Evolutionary conservation across 805 yeast genomes (phyloP), one percentile per base, ranked within the genome.

Genomic region (Wickerhamiella azymoides): DNA sequence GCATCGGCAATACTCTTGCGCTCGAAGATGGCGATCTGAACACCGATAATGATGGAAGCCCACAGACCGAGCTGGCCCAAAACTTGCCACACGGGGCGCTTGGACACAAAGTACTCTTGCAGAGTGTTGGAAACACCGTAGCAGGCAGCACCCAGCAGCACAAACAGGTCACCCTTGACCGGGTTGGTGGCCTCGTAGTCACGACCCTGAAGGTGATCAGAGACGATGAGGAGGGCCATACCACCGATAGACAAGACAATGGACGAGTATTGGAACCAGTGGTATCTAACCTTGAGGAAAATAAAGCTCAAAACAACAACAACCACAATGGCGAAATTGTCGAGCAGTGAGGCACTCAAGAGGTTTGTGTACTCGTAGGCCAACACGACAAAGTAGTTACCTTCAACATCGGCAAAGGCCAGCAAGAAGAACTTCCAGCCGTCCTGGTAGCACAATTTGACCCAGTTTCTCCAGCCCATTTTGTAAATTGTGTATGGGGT

Each of bases 371-470:
- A 68, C 46, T 58, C 59, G 50, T 68, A 68, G 14, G 72, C 72
- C 48, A 61, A 61, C 40, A 66, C 70, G 13, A 68, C 66, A 46
- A 68, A 68, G 53, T 68, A 67, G 58, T 67, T 67, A n/a, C 72
- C 72, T 51, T 68, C 61, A 21, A 68, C 72, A 45, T 68, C 72
- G 18, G 67, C 67, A 54, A 68, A 68, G 2, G 71, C 66, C 36
- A 67, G 49, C 16, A 67, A 37, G 49, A 68, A 64, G 48, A 58
- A 68, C 53, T 68, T 64, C 72, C 72, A 68, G 48, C 69, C 62
- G 49, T 68, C 70, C 18, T 47, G 46, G 21, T 50, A 33, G 14
- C 63, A 38, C 42, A 68, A 39, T 10, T 44, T 42, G 47, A 50
- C 50, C 60, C 62, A 68, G 41, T 57, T 58, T 48, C 59, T 60